Base-by-base conservation (phyloP, 129 eudicot species). In the Lactuca saligna region DNA sequence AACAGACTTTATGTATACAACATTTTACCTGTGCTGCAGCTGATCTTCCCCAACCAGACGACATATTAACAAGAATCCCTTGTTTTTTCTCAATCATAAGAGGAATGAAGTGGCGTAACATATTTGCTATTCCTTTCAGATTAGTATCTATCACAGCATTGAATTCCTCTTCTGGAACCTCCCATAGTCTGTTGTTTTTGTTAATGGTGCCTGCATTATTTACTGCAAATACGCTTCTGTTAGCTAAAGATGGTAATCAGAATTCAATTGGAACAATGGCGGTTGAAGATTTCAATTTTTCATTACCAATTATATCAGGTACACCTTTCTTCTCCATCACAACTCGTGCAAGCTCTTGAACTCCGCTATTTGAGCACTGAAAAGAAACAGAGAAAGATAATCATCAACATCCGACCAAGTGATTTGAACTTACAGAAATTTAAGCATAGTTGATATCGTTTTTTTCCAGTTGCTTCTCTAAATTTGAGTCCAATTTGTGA, bases 31-130 rank as follows among this genome's bases (percentile, higher is more conserved):
- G 98, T 72, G 98, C 95, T 53, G 96, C 98, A 66, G 85, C 95
- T 42, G 96, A 89, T 64, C 98, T 79, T 72, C 98, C 98, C 98
- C 98, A 89, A 38, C 96, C 96, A 81, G 98, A 93, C 33, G 98
- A 93, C 88, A 89, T 89, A 76, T 93, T 93, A 65, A 93, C 95
- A 73, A 93, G 62, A 64, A 93, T 70, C 61, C 98, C 98, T 66
- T 86, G 90, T 75, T 93, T 93, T 69, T 72, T 81, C 85, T 89
- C 95, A 63, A 79, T 71, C 98, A 93, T 86, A 31, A 84, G 86
- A 56, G 98, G 98, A 75, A 93, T 84, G 71, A 93, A 93, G 80
- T 93, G 89, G 32, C 98, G 95, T 71, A 93, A 57, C 66, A 93
- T 74, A 78, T 93, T 93, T 65, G 95, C 90, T 53, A 80, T 67